A percentile compares a stretch with the other conserved stretches of the same genome.
phyloP scores from a whole-genome alignment of 257 asterid genomes.

The Jacaranda copaia region DNA sequence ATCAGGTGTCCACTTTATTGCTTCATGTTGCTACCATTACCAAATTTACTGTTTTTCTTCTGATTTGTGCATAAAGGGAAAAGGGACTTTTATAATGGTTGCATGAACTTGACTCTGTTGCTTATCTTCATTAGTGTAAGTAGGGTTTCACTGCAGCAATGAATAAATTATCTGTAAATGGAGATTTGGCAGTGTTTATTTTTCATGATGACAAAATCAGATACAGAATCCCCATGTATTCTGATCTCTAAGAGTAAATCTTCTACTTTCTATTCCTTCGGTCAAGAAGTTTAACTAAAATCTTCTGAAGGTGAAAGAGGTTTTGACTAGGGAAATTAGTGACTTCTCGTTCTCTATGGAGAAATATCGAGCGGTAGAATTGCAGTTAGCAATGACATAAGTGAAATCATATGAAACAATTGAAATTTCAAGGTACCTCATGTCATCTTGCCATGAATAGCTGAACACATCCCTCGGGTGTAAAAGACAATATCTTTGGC shows the following conservation, averaged over 20 bases:
- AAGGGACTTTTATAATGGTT: conserved; percentile 9
- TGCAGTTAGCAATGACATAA: not conserved
- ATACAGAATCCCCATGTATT: not conserved
- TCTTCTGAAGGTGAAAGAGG: conserved; percentile 14
- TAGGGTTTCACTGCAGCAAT: not conserved
- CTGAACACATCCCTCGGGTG: not conserved
- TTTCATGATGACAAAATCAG: not conserved
- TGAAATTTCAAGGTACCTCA: not conserved
- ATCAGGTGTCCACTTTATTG: conserved; percentile 60
- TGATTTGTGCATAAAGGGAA: not conserved
- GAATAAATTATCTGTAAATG: conserved; percentile 19
- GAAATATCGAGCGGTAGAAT: conserved; percentile 22
- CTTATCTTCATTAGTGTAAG: not conserved
- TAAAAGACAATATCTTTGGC: not conserved
- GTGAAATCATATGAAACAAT: not conserved
- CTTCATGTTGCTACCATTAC: conserved; percentile 8
- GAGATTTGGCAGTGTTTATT: not conserved
- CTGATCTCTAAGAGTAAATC: not conserved
- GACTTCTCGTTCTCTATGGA: conserved; percentile 19
- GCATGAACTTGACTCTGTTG: conserved; percentile 12
- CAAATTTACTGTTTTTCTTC: conserved; percentile 3
- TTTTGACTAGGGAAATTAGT: conserved; percentile 4
- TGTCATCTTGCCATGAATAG: conserved; percentile 17
- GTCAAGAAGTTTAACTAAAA: conserved; percentile 22
- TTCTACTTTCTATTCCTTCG: conserved; percentile 19